Evolutionary conservation across 2,329 filamentous ascomycete genomes (phyloP).

Genomic region (Penicillium sp.): DNA sequence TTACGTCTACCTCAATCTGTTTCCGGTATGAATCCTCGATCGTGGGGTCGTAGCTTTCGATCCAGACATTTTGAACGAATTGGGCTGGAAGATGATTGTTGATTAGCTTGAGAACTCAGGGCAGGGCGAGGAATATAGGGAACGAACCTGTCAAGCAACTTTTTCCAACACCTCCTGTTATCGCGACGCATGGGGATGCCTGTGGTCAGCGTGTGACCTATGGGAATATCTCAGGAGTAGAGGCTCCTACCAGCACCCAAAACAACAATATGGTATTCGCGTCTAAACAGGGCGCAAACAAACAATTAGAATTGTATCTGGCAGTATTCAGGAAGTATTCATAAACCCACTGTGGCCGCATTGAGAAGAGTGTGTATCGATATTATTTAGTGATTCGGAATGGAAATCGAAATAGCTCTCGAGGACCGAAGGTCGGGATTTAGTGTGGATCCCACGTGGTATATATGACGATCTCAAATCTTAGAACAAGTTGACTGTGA

Average conservation of each 20-base stretch:
- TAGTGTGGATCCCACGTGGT: conserved; percentile 10
- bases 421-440: not conserved
- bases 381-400: not conserved
- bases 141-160: conserved; percentile 79
- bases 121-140: not conserved
- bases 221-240: conserved; percentile 7
- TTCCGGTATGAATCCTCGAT: conserved; percentile 88
- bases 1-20: conserved; percentile 85
- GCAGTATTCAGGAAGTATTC: not conserved
- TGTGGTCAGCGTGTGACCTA: conserved; percentile 21
- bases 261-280: conserved; percentile 80
- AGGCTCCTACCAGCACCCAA: conserved; percentile 66
- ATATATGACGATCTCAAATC: not conserved
- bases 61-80: conserved; percentile 93
- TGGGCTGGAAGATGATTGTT: conserved; percentile 60
- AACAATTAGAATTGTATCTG: conserved; percentile 23
- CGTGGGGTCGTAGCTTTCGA: conserved; percentile 85
- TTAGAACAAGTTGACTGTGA: not conserved
- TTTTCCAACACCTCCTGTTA: conserved; percentile 80
- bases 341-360: conserved; percentile 40
- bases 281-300: conserved; percentile 46
- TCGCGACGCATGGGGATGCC: conserved; percentile 7
- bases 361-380: conserved; percentile 20
- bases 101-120: conserved; percentile 13
- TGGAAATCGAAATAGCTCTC: not conserved